These are phyloP conservation scores for Neoconidiobolus thromboides DNA, from an alignment of 371 early-diverging fungal genomes.

Conservation along the genomic window DNA sequence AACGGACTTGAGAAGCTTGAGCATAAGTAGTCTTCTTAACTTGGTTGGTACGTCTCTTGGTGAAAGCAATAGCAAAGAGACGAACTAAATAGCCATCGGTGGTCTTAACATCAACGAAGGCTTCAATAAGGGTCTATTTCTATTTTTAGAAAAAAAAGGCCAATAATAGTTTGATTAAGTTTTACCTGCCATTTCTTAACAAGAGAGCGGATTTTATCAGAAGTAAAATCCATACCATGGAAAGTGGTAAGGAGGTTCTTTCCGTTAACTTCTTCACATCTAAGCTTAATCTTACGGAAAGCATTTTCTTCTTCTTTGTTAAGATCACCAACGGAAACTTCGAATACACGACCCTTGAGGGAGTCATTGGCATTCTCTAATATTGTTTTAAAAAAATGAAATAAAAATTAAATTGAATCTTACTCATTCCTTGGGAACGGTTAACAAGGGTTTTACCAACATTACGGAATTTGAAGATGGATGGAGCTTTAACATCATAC, in stretches of 20 bases:
- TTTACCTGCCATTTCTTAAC: slow-evolving; percentile 98
- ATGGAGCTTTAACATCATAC: slow-evolving; percentile 98
- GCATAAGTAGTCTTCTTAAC: slow-evolving; percentile 98
- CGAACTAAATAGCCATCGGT: slow-evolving; percentile 99
- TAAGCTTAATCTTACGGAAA: slow-evolving; percentile 97
- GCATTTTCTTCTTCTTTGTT: slow-evolving; percentile 87
- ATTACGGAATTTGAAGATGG: slow-evolving; percentile 81
- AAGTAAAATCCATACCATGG: slow-evolving; percentile 99
- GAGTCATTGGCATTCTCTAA: slow-evolving; percentile 87
- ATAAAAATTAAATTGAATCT: slow-evolving; percentile 11
- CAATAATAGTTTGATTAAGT: not conserved
- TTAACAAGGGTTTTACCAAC: slow-evolving; percentile 98
- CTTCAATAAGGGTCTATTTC: slow-evolving; percentile 84
- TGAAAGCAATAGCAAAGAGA: slow-evolving; percentile 96
- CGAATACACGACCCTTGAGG: slow-evolving; percentile 94
- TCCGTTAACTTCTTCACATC: slow-evolving; percentile 95
- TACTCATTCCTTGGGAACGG: slow-evolving; percentile 97
- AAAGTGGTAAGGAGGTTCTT: slow-evolving; percentile 99
- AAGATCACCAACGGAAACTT: slow-evolving; percentile 96
- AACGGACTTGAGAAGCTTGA: slow-evolving; percentile 88
- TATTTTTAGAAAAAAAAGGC: not conserved
- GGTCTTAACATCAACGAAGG: slow-evolving; percentile 97
- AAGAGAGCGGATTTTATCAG: slow-evolving; percentile 98
- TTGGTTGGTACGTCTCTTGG: slow-evolving; percentile 89
- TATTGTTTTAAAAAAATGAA: not conserved